Percentiles rank a stretch among this genome's conserved stretches.
Evolutionary conservation across 2,329 filamentous ascomycete species (phyloP).

Genomic region (Stagonosporopsis rhizophila): DNA sequence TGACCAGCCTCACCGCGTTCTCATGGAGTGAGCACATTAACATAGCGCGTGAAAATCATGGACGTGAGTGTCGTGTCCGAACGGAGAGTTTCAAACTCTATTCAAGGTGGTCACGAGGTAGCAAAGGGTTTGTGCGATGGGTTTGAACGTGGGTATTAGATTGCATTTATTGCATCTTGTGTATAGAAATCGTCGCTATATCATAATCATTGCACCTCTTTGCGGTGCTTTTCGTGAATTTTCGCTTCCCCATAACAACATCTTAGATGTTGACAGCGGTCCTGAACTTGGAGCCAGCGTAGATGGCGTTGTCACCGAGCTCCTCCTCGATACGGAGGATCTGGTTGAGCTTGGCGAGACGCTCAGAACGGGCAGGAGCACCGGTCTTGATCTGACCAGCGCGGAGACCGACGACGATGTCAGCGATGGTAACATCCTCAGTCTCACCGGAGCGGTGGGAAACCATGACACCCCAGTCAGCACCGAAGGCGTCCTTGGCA

Average conservation of each 20-base stretch:
- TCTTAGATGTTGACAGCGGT: constrained; percentile 75
- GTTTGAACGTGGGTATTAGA: constrained; percentile 18
- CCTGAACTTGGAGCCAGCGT: constrained; percentile 92
- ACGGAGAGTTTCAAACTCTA: neutral
- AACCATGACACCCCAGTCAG: constrained; percentile 98
- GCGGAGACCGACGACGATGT: constrained; percentile 96
- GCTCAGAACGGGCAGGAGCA: constrained; percentile 87
- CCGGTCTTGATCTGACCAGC: constrained; percentile 80
- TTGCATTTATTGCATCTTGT: constrained; percentile 22
- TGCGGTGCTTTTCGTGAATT: constrained; percentile 13
- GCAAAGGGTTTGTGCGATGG: neutral
- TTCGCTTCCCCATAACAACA: neutral
- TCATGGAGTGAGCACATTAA: too few relatives aligned
- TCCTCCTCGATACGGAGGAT: constrained; percentile 99
- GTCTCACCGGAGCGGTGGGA: constrained; percentile 99
- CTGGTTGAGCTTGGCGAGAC: constrained; percentile 99
- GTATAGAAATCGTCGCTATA: constrained; percentile 21
- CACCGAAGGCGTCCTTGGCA: constrained; percentile 94
- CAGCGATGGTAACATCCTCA: constrained; percentile 98
- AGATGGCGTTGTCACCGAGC: constrained; percentile 82
- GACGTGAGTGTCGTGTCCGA: neutral
- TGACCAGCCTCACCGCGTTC: neutral
- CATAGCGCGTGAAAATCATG: neutral
- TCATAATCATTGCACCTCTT: constrained; percentile 23
- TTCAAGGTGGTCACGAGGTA: too few relatives aligned